Percentiles rank a stretch among this genome's conserved stretches.
These are phyloP conservation scores for Dictyophora rubrovolvata DNA, from an alignment of 768 basidiomycete species.

Conservation along the genomic window DNA sequence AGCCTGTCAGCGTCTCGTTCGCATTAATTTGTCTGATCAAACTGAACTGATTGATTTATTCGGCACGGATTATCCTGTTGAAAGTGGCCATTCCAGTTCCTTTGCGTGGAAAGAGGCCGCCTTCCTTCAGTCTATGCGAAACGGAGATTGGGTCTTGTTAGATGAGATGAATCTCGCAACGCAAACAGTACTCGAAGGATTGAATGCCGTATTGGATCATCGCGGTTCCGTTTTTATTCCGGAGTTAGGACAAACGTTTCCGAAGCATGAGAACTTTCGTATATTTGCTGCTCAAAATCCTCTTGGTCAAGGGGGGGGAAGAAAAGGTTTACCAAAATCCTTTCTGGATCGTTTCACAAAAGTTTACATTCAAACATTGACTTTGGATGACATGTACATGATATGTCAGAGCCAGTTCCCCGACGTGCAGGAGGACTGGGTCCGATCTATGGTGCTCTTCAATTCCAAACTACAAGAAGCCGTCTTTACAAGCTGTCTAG, in stretches of 20 bases:
- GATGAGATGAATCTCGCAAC: constrained; percentile 99
- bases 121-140: constrained; percentile 84
- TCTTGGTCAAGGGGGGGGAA: constrained; percentile 87
- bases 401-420: constrained; percentile 74
- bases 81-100: constrained; percentile 82
- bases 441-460: constrained; percentile 74
- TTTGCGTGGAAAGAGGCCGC: constrained; percentile 98
- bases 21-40: constrained; percentile 97
- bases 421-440: constrained; percentile 36
- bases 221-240: constrained; percentile 92
- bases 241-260: constrained; percentile 83
- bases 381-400: constrained; percentile 60
- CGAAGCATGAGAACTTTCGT: constrained; percentile 84
- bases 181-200: constrained; percentile 91
- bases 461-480: constrained; percentile 66
- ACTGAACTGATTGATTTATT: constrained; percentile 95
- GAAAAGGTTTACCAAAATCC: constrained; percentile 95
- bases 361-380: constrained; percentile 84
- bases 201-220: constrained; percentile 94
- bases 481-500: constrained; percentile 55
- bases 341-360: constrained; percentile 99
- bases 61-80: constrained; percentile 91
- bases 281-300: constrained; percentile 99
- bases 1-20: constrained; percentile 67
- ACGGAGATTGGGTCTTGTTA: constrained; percentile 95